These are phyloP conservation scores for Nitzschia putrida DNA, from an alignment of 108 stramenopile genomes.

Conservation along the genomic window DNA sequence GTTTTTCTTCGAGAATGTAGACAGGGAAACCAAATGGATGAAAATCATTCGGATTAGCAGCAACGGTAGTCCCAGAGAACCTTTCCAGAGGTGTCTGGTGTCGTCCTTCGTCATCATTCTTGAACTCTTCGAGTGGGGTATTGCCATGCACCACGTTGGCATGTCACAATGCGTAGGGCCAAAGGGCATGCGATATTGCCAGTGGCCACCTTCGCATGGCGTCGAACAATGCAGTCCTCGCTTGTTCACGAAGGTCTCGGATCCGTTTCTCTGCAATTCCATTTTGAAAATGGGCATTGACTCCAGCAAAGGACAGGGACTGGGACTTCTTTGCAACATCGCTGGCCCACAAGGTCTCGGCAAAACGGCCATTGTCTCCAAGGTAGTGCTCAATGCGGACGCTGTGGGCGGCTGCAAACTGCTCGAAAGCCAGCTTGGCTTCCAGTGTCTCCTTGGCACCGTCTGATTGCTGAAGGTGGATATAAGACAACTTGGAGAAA, in stretches of 20 bases:
- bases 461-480: conserved; percentile 35
- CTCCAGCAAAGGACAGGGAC: conserved; percentile 47
- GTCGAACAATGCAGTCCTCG: conserved; percentile 53
- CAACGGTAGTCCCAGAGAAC: conserved; percentile 22
- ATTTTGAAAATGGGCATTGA: conserved; percentile 57
- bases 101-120: conserved; percentile 3
- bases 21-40: too few species aligned
- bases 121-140: too few species aligned
- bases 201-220: conserved; percentile 44
- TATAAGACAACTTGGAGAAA: conserved; percentile 28
- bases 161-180: conserved; percentile 52
- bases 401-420: conserved; percentile 1
- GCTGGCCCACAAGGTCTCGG: conserved; percentile 29
- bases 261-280: too few species aligned
- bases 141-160: conserved; percentile 27
- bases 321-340: conserved; percentile 21
- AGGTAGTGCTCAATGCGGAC: conserved; percentile 40
- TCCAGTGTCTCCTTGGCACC: conserved; percentile 40
- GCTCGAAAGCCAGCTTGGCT: conserved; percentile 49
- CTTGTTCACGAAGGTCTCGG: conserved; percentile 34
- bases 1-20: conserved; percentile 13
- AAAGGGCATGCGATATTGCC: conserved; percentile 38
- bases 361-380: conserved; percentile 61
- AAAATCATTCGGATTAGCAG: conserved; percentile 7
- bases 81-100: conserved; percentile 12